These are phyloP conservation scores for Aureobasidium sp. DNA, from an alignment of 2,329 filamentous ascomycete species.

Conservation along the genomic window DNA sequence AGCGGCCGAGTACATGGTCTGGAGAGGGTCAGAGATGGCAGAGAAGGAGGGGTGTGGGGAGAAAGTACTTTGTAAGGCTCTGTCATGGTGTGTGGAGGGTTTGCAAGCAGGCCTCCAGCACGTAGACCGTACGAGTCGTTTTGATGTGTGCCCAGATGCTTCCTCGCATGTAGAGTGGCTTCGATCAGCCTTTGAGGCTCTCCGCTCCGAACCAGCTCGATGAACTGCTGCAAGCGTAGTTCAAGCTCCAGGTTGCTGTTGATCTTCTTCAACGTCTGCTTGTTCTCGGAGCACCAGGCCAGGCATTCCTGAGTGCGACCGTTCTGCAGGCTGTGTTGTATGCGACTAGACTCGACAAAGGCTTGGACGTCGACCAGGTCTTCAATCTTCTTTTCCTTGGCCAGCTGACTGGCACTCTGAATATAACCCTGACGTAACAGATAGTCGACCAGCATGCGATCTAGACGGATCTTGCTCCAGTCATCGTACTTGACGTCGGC, in stretches of 20 bases:
- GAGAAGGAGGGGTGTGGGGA: not conserved
- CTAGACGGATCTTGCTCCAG: slow-evolving; percentile 76
- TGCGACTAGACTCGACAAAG: slow-evolving; percentile 73
- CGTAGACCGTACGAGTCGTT: slow-evolving; percentile 62
- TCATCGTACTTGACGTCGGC: slow-evolving; percentile 90
- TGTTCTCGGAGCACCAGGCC: slow-evolving; percentile 88
- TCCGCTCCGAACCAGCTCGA: slow-evolving; percentile 73
- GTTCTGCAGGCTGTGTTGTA: slow-evolving; percentile 64
- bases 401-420: slow-evolving; percentile 67
- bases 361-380: slow-evolving; percentile 83
- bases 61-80: slow-evolving; percentile 53
- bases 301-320: slow-evolving; percentile 72
- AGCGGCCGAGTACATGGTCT: slow-evolving; percentile 56
- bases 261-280: slow-evolving; percentile 83
- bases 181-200: slow-evolving; percentile 61
- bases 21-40: not conserved
- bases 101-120: slow-evolving; percentile 75
- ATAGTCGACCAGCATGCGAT: slow-evolving; percentile 87
- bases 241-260: slow-evolving; percentile 87
- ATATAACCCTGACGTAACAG: slow-evolving; percentile 77
- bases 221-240: slow-evolving; percentile 87
- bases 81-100: slow-evolving; percentile 53
- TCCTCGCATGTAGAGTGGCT: slow-evolving; percentile 74
- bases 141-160: slow-evolving; percentile 66
- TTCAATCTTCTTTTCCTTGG: slow-evolving; percentile 66